Base-by-base conservation (phyloP, 2,329 filamentous ascomycete genomes). In the Cladosporium sphaerospermum region DNA sequence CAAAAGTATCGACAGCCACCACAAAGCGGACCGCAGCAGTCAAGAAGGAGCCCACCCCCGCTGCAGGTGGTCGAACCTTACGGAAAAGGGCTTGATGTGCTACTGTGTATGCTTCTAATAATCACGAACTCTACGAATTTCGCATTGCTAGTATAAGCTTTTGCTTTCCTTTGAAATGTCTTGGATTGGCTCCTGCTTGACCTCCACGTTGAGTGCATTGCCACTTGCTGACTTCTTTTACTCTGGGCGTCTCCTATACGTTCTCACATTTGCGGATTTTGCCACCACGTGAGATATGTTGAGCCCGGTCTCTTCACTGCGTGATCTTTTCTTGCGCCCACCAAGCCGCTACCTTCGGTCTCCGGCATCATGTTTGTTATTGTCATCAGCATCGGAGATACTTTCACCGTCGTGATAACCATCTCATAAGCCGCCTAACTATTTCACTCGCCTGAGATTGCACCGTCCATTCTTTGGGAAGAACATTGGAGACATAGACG, bases 1-100 rank as follows among this genome's bases (percentile, higher is more conserved):
- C 70, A 13, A 65, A 73, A 9, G 68, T 74, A 5, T 59, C 75
- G 14, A 65, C 73, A 14, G 61, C 73, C n/a, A 71, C 73, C n/a
- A 66, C 73, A 40, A 75, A 55, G 13, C 45, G 43, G 45, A 45
- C 49, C n/a, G 57, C 59, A 9, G 55, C 54, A 32, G 54, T 53
- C 33, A 64, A 62, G 57, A 61, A 60, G 40, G 60, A 60, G 39
- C 45, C 47, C 9, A 40, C 58, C 9, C 52, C 59, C 37, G 56
- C 57, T 10, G 54, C 56, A 34, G 58, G 37, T 40, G 61, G 59
- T 13, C 54, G 65, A 11, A 62, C 63, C 51, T 52, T 69, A 53
- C 60, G 66, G 50, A 69, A 66, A 54, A 59, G 66, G 43, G 65
- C 59, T 32, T 64, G 56, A 61, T 42, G 23, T 28, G 23, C 23